Evolutionary conservation across 352 stramenopile genomes (phyloP).

Genomic region (Globisporangium solare): DNA sequence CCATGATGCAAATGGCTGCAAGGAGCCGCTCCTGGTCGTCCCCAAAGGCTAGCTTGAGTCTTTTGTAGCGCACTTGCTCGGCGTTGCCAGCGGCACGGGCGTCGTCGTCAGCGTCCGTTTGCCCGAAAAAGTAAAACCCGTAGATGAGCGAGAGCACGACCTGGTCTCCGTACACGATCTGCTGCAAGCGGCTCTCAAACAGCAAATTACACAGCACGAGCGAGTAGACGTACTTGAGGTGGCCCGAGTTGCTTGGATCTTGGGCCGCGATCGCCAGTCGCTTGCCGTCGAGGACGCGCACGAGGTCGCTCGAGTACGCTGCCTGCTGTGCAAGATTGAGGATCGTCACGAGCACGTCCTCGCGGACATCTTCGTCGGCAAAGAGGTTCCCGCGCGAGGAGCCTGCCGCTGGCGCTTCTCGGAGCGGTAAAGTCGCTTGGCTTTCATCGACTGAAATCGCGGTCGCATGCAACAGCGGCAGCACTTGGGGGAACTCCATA

Average conservation of each 20-base stretch:
- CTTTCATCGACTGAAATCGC: conserved; percentile 11
- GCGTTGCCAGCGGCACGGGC: neutral
- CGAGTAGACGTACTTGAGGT: conserved; percentile 57
- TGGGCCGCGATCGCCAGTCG: conserved; percentile 37
- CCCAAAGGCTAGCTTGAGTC: conserved; percentile 41
- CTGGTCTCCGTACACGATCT: conserved; percentile 56
- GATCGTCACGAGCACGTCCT: conserved; percentile 60
- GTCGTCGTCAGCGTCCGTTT: conserved; percentile 4
- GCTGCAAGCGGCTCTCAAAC: conserved; percentile 62
- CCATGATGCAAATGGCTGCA: conserved; percentile 56
- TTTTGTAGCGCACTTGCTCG: conserved; percentile 17
- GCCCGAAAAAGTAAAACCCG: conserved; percentile 46
- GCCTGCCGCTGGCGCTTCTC: neutral
- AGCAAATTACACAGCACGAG: conserved; percentile 64
- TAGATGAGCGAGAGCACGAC: conserved; percentile 46
- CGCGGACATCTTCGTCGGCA: conserved; percentile 40
- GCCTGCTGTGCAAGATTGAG: conserved; percentile 58
- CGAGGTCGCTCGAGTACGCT: conserved; percentile 40
- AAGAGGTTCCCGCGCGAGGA: conserved; percentile 4
- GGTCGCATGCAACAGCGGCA: conserved; percentile 44
- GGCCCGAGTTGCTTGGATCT: conserved; percentile 22
- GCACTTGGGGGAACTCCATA: conserved; percentile 53
- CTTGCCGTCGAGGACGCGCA: conserved; percentile 56
- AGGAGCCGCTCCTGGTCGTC: conserved; percentile 71
- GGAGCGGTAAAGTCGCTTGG: neutral